Percentiles rank a stretch among this genome's conserved stretches.
Evolutionary conservation across 192 early-diverging fungal species (phyloP).

Genomic region (Mortierella claussenii): DNA sequence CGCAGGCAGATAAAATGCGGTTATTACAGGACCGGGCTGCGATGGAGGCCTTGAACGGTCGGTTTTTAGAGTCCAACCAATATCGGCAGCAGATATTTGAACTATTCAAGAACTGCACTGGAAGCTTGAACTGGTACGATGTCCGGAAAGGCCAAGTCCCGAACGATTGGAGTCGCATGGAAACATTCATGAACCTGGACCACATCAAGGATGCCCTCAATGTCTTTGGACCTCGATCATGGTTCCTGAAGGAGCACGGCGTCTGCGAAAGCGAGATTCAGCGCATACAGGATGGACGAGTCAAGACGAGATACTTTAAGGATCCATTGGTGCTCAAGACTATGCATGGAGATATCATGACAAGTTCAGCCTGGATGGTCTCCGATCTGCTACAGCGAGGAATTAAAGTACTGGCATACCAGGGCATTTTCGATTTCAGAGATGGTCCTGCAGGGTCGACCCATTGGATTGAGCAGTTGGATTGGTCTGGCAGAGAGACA

Average conservation of each 20-base stretch:
- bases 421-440: conserved; percentile 88
- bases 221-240: conserved; percentile 59
- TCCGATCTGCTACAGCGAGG: conserved; percentile 62
- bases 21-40: conserved; percentile 50
- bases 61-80: conserved; percentile 62
- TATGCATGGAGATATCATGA: conserved; percentile 71
- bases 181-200: conserved; percentile 65
- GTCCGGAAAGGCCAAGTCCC: conserved; percentile 69
- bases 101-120: conserved; percentile 71
- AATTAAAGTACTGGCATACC: conserved; percentile 70
- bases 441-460: conserved; percentile 76
- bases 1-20: conserved; percentile 55
- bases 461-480: conserved; percentile 72
- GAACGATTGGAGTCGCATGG: conserved; percentile 72
- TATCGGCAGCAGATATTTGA: conserved; percentile 70
- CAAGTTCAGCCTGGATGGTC: conserved; percentile 64
- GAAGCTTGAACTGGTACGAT: conserved; percentile 83
- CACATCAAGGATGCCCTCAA: conserved; percentile 69
- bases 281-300: conserved; percentile 23
- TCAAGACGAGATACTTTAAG: conserved; percentile 18
- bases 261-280: conserved; percentile 21
- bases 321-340: conserved; percentile 24
- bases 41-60: conserved; percentile 54
- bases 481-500: conserved; percentile 56
- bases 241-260: conserved; percentile 32